A percentile compares a stretch with the other conserved stretches of the same genome.
phyloP scores from a whole-genome alignment of 495 filamentous ascomycete species.

The Hypoxylon crocopeplum region DNA sequence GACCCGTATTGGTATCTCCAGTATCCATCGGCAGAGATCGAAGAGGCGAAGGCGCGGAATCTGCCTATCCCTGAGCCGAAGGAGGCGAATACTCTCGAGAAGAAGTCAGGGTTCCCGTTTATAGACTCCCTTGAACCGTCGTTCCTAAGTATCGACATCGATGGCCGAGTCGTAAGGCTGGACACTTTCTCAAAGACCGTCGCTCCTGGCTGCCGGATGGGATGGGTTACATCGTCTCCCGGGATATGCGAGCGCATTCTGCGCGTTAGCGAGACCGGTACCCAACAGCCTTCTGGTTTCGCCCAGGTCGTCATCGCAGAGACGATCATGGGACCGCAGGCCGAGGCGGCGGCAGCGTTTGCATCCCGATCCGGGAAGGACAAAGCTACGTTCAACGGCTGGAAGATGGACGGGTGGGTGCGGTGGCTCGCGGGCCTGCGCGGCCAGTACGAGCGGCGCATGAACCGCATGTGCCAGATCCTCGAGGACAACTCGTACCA shows the following conservation, averaged over 20 bases:
- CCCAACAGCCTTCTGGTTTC: conserved; percentile 87
- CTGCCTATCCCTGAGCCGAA: conserved; percentile 30
- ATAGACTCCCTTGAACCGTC: conserved; percentile 85
- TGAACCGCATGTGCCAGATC: conserved; percentile 74
- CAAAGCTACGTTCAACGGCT: conserved; percentile 55
- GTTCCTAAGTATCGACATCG: conserved; percentile 72
- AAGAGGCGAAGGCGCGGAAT: conserved; percentile 56
- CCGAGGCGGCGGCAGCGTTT: conserved; percentile 47
- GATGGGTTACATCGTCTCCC: conserved; percentile 86
- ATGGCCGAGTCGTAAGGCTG: conserved; percentile 85
- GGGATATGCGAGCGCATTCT: conserved; percentile 72
- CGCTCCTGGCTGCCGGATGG: conserved; percentile 77
- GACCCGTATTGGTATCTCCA: conserved; percentile 98
- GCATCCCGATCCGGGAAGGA: conserved; percentile 38
- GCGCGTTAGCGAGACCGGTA: conserved; percentile 68
- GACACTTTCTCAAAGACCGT: conserved; percentile 88
- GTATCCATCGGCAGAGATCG: conserved; percentile 69
- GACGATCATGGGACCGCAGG: conserved; percentile 73
- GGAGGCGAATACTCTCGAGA: conserved; percentile 37
- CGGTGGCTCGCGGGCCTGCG: conserved; percentile 86
- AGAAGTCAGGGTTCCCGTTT: conserved; percentile 76
- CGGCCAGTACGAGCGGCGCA: conserved; percentile 80
- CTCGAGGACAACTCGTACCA: conserved; percentile 70
- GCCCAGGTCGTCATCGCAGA: conserved; percentile 82
- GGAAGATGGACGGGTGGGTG: conserved; percentile 87